Percentiles rank a stretch among this genome's conserved stretches.
Conservation (phyloP, 1,139 yeast species). For the Casaregolazyma suthepensis region DNA sequence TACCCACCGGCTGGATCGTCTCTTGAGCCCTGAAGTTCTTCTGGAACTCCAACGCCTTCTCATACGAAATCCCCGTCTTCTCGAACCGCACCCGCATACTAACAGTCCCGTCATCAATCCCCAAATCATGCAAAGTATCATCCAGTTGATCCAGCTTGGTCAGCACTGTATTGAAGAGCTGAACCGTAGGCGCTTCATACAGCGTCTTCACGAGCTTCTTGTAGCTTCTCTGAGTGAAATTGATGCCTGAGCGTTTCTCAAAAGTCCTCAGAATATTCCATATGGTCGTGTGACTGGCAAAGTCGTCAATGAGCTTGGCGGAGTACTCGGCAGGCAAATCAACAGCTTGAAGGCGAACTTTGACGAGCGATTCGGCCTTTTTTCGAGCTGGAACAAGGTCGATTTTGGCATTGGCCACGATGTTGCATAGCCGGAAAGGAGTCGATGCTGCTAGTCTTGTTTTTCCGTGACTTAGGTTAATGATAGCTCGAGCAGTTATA, state of each 20-base stretch:
- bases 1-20: background rate
- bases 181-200: constrained; percentile 24
- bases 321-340: constrained; percentile 24
- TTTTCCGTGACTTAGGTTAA: constrained; percentile 11
- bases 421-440: constrained; percentile 25
- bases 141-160: constrained; percentile 21
- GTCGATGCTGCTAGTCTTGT: constrained; percentile 20
- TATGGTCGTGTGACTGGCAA: constrained; percentile 19
- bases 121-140: constrained; percentile 20
- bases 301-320: constrained; percentile 21
- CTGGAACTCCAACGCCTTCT: constrained; percentile 19
- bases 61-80: constrained; percentile 17
- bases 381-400: constrained; percentile 21
- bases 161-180: constrained; percentile 21
- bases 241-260: constrained; percentile 25
- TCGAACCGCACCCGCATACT: constrained; percentile 25
- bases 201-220: constrained; percentile 12
- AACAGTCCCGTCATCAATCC: constrained; percentile 24
- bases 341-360: constrained; percentile 22
- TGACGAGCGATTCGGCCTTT: constrained; percentile 14
- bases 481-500: background rate
- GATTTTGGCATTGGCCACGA: constrained; percentile 27
- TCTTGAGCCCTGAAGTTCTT: constrained; percentile 11
- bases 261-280: constrained; percentile 25
- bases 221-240: constrained; percentile 23